Conservation (phyloP, 148 eudicot species). For the Chenopodium berlandieri region DNA sequence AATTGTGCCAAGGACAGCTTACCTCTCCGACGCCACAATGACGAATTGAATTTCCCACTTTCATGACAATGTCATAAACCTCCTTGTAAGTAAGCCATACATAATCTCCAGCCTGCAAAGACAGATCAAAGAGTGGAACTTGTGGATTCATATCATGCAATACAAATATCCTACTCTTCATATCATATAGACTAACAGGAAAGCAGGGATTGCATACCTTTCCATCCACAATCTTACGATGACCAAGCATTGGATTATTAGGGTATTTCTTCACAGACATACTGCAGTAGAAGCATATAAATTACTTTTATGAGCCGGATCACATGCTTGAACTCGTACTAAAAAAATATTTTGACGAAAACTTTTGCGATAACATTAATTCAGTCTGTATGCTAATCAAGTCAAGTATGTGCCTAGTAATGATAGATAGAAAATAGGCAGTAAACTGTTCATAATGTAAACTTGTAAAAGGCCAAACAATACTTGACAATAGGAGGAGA, state of each 20-base stretch:
- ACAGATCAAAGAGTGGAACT: conserved; percentile 16
- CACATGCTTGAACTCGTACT: background rate
- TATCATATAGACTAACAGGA: background rate
- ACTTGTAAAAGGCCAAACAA: background rate
- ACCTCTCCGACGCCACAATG: conserved; percentile 72
- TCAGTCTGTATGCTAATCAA: background rate
- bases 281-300: conserved; percentile 36
- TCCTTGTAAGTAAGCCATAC: conserved; percentile 83
- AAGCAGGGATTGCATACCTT: conserved; percentile 47
- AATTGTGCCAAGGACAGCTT: conserved; percentile 22
- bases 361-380: background rate
- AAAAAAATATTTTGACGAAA: too few relatives aligned
- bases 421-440: background rate
- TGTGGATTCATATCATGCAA: background rate
- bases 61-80: conserved; percentile 69
- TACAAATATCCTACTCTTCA: background rate
- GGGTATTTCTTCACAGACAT: conserved; percentile 67
- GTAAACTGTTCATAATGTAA: background rate
- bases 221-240: conserved; percentile 60
- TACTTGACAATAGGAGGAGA: background rate
- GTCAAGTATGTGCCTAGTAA: background rate
- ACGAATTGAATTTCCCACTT: conserved; percentile 88
- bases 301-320: background rate
- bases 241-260: conserved; percentile 65
- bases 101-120: conserved; percentile 76